These are phyloP conservation scores for Erythrophleum fordii DNA, from an alignment of 306 rosid species.

Conservation along the genomic window DNA sequence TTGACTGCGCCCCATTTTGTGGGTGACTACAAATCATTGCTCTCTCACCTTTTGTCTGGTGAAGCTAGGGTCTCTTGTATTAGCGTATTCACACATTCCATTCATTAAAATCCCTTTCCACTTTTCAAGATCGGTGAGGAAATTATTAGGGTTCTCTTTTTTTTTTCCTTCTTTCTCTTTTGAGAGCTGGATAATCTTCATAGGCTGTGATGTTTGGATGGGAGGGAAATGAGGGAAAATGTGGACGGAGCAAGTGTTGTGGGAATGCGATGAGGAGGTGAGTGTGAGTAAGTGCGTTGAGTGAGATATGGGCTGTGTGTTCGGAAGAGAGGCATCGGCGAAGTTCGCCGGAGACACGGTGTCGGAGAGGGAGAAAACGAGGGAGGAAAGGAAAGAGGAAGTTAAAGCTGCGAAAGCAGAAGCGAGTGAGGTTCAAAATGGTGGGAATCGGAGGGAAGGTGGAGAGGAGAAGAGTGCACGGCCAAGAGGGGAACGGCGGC, in stretches of 20 bases:
- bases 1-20: constrained; percentile 75
- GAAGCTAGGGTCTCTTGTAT: constrained; percentile 63
- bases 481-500: constrained; percentile 66
- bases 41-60: constrained; percentile 82
- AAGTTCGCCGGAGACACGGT: constrained; percentile 37
- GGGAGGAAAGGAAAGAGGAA: constrained; percentile 49
- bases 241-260: constrained; percentile 38
- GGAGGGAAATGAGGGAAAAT: constrained; percentile 49
- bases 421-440: constrained; percentile 47
- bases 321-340: constrained; percentile 61
- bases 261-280: constrained; percentile 33
- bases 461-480: constrained; percentile 57
- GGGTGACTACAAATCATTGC: constrained; percentile 82
- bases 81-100: constrained; percentile 46
- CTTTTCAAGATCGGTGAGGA: constrained; percentile 40
- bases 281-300: constrained; percentile 56
- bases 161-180: background rate
- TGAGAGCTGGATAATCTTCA: constrained; percentile 2
- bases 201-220: constrained; percentile 36
- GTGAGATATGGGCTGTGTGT: constrained; percentile 86
- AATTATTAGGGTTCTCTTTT: constrained; percentile 62
- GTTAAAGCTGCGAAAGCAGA: constrained; percentile 49
- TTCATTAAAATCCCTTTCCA: constrained; percentile 37
- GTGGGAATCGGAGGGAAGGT: constrained; percentile 54
- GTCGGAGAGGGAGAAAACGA: constrained; percentile 38